These are phyloP conservation scores for Millerozyma miso DNA, from an alignment of 805 yeast genomes.

Conservation along the genomic window DNA sequence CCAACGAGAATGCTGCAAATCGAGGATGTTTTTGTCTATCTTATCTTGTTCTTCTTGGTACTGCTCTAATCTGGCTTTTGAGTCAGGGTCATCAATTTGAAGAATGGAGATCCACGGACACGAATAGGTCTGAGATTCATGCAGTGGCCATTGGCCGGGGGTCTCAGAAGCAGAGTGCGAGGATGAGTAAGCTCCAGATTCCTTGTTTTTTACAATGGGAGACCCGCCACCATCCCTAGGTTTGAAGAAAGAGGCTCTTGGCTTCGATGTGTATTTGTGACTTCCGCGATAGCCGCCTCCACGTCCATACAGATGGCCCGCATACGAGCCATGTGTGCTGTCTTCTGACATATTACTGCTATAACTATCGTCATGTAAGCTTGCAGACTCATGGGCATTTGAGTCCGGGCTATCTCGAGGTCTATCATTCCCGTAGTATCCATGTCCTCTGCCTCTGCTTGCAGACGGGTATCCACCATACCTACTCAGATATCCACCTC, in stretches of 20 bases:
- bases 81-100: slow-evolving; percentile 21
- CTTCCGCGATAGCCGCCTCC: background rate
- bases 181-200: background rate
- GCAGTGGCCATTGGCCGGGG: background rate
- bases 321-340: background rate
- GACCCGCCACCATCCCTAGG: background rate
- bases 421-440: background rate
- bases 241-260: background rate
- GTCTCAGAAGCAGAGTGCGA: background rate
- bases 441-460: slow-evolving; percentile 1
- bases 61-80: slow-evolving; percentile 20
- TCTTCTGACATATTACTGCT: slow-evolving; percentile 1
- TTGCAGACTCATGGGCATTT: background rate
- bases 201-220: background rate
- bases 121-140: slow-evolving; percentile 6
- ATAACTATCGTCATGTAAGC: background rate
- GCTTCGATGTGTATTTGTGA: background rate
- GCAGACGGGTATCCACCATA: background rate
- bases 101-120: slow-evolving; percentile 34
- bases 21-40: slow-evolving; percentile 21
- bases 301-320: background rate
- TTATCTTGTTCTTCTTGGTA: slow-evolving; percentile 21
- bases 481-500: slow-evolving; percentile 5
- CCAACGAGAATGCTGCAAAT: slow-evolving; percentile 20
- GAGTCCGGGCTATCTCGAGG: background rate